These are phyloP conservation scores for Arachis stenosperma DNA, from an alignment of 306 rosid genomes.

Conservation along the genomic window DNA sequence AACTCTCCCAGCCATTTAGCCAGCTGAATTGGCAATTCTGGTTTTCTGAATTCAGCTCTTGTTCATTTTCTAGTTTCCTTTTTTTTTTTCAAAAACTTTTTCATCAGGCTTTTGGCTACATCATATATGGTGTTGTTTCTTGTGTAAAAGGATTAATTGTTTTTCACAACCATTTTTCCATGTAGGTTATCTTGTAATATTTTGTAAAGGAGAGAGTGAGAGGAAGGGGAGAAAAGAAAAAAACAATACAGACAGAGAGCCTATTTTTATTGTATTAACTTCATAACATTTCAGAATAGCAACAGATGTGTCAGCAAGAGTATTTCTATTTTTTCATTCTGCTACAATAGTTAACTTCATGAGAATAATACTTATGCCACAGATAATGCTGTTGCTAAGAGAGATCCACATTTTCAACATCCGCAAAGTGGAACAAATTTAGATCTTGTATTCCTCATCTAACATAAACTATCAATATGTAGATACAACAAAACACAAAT, in stretches of 20 bases:
- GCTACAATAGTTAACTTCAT: too few species aligned
- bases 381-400: neutral
- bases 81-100: neutral
- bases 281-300: conserved; percentile 3
- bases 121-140: neutral
- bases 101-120: neutral
- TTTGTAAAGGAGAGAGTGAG: conserved; percentile 21
- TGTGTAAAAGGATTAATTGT: neutral
- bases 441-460: neutral
- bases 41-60: conserved; percentile 32
- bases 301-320: conserved; percentile 8
- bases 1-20: conserved; percentile 92
- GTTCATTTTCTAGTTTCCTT: neutral
- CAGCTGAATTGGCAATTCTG: conserved; percentile 45
- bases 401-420: too few species aligned
- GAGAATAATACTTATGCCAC: neutral
- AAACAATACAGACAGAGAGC: neutral
- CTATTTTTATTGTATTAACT: neutral
- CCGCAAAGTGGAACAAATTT: too few species aligned
- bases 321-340: neutral
- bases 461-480: neutral
- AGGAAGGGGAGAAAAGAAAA: neutral
- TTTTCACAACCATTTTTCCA: neutral
- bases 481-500: neutral
- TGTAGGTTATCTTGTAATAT: conserved; percentile 39